A percentile compares a stretch with the other conserved stretches of the same genome.
These are phyloP conservation scores for Trichophyton benhamiae DNA, from an alignment of 2,329 filamentous ascomycete species.

Conservation along the genomic window DNA sequence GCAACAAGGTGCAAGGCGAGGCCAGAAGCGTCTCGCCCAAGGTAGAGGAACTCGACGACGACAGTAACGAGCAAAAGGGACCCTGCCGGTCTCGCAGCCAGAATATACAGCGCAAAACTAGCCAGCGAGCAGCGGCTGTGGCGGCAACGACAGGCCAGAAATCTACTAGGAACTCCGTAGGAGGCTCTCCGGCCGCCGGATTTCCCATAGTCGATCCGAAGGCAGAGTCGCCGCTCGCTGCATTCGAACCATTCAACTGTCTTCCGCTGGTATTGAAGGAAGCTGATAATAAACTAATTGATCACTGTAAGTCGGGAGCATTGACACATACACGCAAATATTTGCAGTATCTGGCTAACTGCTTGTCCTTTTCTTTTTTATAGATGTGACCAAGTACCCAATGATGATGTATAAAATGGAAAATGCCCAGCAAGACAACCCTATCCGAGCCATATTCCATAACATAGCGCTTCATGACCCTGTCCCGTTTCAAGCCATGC, in stretches of 20 bases:
- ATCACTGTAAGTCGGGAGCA: slow-evolving; percentile 21
- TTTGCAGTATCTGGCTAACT: neutral
- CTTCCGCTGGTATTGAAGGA: slow-evolving; percentile 20
- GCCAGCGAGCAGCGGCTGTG: neutral
- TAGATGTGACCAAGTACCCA: slow-evolving; percentile 24
- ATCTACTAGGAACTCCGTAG: neutral
- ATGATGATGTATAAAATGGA: slow-evolving; percentile 27
- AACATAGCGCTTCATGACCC: slow-evolving; percentile 21
- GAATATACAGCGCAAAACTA: neutral
- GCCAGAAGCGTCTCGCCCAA: slow-evolving; percentile 4
- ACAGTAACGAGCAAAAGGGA: neutral
- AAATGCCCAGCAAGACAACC: slow-evolving; percentile 19
- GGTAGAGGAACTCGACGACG: slow-evolving; percentile 12
- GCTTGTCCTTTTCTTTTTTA: neutral
- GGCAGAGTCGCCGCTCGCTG: neutral
- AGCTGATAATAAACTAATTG: slow-evolving; percentile 21
- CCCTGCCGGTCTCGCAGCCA: neutral
- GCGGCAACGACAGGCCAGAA: neutral
- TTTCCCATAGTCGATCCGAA: neutral
- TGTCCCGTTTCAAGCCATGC: slow-evolving; percentile 25
- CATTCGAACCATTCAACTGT: slow-evolving; percentile 19
- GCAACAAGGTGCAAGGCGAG: neutral
- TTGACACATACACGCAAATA: neutral
- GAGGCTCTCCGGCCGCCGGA: neutral
- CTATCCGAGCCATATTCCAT: slow-evolving; percentile 23